Percentiles rank a stretch among this genome's conserved stretches.
phyloP scores from a whole-genome alignment of 176 grass and related monocot genomes.

The Thalia dealbata region DNA sequence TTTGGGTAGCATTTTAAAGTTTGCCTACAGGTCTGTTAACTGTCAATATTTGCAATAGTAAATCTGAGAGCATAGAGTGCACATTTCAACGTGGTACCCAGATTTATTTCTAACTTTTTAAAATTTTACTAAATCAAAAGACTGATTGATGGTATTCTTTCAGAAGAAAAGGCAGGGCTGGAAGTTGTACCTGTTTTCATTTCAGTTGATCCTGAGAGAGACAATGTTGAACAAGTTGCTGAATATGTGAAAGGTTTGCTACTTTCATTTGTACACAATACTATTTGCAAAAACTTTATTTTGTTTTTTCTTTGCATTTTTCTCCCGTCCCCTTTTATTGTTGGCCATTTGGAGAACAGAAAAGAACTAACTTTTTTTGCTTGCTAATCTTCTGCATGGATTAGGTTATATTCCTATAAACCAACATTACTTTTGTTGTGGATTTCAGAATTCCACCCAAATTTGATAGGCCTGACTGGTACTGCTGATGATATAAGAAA shows the following conservation, averaged over 20 bases:
- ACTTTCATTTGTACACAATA: background rate
- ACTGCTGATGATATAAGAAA: conserved; percentile 51
- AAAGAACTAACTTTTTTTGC: background rate
- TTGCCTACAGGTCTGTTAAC: no score
- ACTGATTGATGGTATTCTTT: background rate
- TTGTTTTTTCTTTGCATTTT: background rate
- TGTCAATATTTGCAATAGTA: no score
- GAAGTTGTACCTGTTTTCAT: conserved; percentile 90
- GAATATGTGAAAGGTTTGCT: conserved; percentile 70
- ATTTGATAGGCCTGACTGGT: conserved; percentile 78
- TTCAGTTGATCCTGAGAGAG: conserved; percentile 89
- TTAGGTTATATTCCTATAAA: background rate
- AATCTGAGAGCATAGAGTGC: no score
- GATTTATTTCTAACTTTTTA: background rate
- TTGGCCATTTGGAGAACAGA: background rate
- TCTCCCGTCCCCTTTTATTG: no score
- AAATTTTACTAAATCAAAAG: background rate
- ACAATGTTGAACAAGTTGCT: conserved; percentile 72
- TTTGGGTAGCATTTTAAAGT: no score
- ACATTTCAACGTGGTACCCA: background rate
- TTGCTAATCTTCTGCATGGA: background rate
- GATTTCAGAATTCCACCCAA: conserved; percentile 49
- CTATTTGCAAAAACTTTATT: background rate
- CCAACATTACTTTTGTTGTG: background rate
- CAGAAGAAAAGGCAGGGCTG: conserved; percentile 59